A percentile compares a stretch with the other conserved stretches of the same genome.
Conservation (phyloP, 1,284 basidiomycete genomes). For the Irpex sp. region DNA sequence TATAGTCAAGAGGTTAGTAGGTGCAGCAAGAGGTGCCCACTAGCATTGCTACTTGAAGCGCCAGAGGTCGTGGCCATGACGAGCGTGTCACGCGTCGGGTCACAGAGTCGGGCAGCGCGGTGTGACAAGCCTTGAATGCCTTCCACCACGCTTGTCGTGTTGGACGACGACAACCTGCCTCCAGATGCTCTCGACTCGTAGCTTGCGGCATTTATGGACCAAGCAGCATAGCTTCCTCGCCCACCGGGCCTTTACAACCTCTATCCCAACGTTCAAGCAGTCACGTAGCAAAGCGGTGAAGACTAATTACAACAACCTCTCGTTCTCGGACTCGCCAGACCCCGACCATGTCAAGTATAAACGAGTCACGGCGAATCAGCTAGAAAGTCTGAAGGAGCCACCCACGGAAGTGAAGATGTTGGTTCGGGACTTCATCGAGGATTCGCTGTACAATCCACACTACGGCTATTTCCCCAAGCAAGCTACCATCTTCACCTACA, state of each 20-base stretch:
- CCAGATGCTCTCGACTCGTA: background rate
- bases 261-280: background rate
- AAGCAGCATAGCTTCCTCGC: background rate
- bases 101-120: background rate
- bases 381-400: conserved; percentile 58
- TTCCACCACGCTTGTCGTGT: background rate
- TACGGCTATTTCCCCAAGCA: conserved; percentile 97
- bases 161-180: background rate
- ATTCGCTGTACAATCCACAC: conserved; percentile 93
- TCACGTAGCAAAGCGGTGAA: background rate
- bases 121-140: background rate
- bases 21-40: background rate
- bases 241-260: background rate
- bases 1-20: background rate
- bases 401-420: conserved; percentile 91
- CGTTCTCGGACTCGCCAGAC: conserved; percentile 46
- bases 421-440: conserved; percentile 94
- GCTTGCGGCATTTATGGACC: background rate
- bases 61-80: background rate
- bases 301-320: conserved; percentile 70
- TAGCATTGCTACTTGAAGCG: background rate
- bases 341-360: conserved; percentile 52
- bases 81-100: background rate
- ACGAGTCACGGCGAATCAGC: conserved; percentile 71
- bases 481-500: conserved; percentile 80